These are phyloP conservation scores for Lactifluus hygrophoroides DNA, from an alignment of 768 basidiomycete genomes.

Conservation along the genomic window DNA sequence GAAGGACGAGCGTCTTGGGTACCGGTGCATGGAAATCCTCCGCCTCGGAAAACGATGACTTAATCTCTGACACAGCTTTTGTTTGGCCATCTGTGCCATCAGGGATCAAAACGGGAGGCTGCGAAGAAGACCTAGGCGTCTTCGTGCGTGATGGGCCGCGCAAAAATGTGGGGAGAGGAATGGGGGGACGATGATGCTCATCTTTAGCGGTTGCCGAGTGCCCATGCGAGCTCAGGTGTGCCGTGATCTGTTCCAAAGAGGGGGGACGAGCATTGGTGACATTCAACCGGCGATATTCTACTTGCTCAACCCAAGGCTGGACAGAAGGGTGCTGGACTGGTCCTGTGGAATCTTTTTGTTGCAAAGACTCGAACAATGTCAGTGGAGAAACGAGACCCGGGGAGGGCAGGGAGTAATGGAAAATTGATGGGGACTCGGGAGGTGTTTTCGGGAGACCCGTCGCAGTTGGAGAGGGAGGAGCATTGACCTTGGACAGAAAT, in stretches of 20 bases:
- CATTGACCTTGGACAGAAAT: constrained; percentile 65
- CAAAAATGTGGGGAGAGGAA: constrained; percentile 32
- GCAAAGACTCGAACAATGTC: constrained; percentile 45
- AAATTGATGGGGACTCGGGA: constrained; percentile 60
- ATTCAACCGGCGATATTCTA: constrained; percentile 41
- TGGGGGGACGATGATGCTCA: constrained; percentile 22
- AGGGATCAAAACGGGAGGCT: neutral
- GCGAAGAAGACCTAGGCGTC: neutral
- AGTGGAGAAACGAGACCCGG: constrained; percentile 58
- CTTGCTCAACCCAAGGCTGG: constrained; percentile 56
- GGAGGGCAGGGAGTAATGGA: constrained; percentile 62
- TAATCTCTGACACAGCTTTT: neutral
- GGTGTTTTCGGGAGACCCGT: constrained; percentile 52
- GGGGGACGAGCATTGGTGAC: constrained; percentile 35
- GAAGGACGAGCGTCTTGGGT: constrained; percentile 31
- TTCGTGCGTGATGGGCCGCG: constrained; percentile 1
- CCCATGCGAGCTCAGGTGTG: constrained; percentile 42
- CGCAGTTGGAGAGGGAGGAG: constrained; percentile 56
- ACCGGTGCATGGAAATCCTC: constrained; percentile 21
- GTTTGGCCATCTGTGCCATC: neutral
- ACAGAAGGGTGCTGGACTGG: constrained; percentile 16
- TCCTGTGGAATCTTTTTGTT: constrained; percentile 15
- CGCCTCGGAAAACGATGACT: constrained; percentile 14
- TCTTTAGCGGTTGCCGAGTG: constrained; percentile 24
- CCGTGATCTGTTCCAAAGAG: constrained; percentile 70